Conservation (phyloP, 139 green algal genomes). For the Yamagishiella unicocca region DNA sequence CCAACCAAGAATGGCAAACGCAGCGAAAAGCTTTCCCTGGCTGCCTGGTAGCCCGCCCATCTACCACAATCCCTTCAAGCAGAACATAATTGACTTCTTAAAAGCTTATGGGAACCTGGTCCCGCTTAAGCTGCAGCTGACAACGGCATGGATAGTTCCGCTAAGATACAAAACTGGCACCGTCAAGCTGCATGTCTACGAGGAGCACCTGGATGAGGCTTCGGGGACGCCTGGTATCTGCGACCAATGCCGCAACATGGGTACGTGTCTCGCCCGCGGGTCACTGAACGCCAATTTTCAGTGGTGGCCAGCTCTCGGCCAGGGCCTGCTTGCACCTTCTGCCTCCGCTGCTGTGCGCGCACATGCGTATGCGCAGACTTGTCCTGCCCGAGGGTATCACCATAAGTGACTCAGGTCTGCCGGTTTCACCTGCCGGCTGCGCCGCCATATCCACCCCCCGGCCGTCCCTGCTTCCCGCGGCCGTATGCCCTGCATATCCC, state of each 20-base stretch:
- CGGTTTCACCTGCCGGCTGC: too few relatives aligned
- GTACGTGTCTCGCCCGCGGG: conserved; percentile 58
- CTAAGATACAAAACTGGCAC: not conserved
- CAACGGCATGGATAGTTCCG: conserved; percentile 5
- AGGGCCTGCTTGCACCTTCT: too few relatives aligned
- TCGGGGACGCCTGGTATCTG: conserved; percentile 63
- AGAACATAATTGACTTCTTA: conserved; percentile 43
- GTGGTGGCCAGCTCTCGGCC: too few relatives aligned
- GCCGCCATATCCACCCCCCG: too few relatives aligned
- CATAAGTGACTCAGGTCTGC: too few relatives aligned
- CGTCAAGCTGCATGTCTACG: conserved; percentile 72
- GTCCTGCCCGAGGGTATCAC: too few relatives aligned
- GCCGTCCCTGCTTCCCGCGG: too few relatives aligned
- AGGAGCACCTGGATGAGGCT: conserved; percentile 66
- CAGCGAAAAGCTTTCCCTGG: conserved; percentile 23
- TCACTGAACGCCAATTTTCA: too few relatives aligned
- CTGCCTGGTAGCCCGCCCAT: not conserved
- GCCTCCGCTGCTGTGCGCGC: too few relatives aligned
- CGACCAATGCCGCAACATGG: conserved; percentile 90
- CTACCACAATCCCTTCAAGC: conserved; percentile 22
- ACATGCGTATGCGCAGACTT: too few relatives aligned
- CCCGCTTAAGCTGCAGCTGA: conserved; percentile 41
- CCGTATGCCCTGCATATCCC: too few relatives aligned
- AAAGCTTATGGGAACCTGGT: conserved; percentile 31
- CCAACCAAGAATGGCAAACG: conserved; percentile 8